A percentile compares a stretch with the other conserved stretches of the same genome.
phyloP scores from a whole-genome alignment of 306 rosid genomes.

The Sphenostylis stenocarpa region DNA sequence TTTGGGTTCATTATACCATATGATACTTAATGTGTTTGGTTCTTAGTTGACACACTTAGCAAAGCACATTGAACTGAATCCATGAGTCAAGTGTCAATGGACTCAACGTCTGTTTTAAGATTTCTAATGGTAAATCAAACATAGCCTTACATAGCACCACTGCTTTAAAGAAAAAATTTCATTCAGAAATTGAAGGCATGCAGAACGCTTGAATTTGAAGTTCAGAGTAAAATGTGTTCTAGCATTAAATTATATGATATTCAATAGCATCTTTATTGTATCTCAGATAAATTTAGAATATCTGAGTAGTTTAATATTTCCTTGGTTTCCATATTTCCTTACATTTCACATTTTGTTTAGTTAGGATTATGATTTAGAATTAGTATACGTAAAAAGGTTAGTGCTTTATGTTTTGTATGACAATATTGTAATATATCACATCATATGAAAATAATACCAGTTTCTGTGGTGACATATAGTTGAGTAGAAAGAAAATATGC shows the following conservation, averaged over 20 bases:
- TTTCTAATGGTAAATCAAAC: background rate
- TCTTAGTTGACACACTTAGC: background rate
- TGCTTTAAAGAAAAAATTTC: background rate
- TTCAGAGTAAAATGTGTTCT: background rate
- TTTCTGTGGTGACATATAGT: background rate
- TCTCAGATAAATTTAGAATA: background rate
- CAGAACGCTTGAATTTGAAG: background rate
- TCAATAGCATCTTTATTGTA: background rate
- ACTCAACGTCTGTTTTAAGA: background rate
- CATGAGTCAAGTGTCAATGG: background rate
- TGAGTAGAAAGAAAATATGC: background rate
- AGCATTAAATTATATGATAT: background rate
- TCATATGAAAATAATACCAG: background rate
- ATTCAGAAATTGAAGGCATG: background rate
- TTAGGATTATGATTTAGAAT: background rate
- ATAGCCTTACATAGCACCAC: background rate
- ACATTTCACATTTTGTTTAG: background rate
- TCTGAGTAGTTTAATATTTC: background rate
- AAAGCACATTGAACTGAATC: background rate
- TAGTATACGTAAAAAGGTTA: background rate
- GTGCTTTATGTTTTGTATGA: background rate
- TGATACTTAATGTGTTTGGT: background rate
- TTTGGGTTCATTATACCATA: background rate
- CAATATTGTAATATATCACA: background rate
- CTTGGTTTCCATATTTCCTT: background rate